These are phyloP conservation scores for Boletus sp. DNA, from an alignment of 768 basidiomycete genomes.

Conservation along the genomic window DNA sequence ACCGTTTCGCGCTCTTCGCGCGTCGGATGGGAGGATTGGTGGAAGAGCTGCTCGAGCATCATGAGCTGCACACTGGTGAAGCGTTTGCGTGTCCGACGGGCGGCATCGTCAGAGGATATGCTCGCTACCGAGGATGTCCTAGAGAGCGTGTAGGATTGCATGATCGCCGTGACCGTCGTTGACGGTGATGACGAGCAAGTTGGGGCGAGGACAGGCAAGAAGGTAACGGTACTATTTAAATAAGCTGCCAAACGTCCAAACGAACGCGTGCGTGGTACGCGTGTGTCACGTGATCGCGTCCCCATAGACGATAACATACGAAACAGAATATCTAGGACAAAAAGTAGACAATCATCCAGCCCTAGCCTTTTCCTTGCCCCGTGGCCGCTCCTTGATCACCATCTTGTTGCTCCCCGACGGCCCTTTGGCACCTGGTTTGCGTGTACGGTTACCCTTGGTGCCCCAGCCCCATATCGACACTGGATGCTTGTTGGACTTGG, in stretches of 20 bases:
- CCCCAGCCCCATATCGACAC: slow-evolving; percentile 91
- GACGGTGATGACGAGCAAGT: slow-evolving; percentile 2
- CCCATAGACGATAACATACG: slow-evolving; percentile 5
- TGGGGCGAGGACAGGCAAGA: not conserved
- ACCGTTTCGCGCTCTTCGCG: slow-evolving; percentile 66
- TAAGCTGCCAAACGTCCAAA: slow-evolving; percentile 23
- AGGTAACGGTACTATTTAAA: slow-evolving; percentile 16
- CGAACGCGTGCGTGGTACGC: slow-evolving; percentile 25
- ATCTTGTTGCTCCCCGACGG: slow-evolving; percentile 64
- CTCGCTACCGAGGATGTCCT: slow-evolving; percentile 57
- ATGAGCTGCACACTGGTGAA: slow-evolving; percentile 67
- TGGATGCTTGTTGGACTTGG: slow-evolving; percentile 93
- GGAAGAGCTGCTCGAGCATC: slow-evolving; percentile 71
- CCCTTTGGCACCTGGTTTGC: slow-evolving; percentile 87
- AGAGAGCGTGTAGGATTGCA: slow-evolving; percentile 35
- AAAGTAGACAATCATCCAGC: not conserved
- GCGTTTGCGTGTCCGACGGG: slow-evolving; percentile 64
- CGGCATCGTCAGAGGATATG: slow-evolving; percentile 49
- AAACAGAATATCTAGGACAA: not conserved
- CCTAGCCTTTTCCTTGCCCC: slow-evolving; percentile 54
- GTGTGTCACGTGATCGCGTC: slow-evolving; percentile 31
- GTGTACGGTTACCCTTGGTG: slow-evolving; percentile 88
- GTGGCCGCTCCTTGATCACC: slow-evolving; percentile 81
- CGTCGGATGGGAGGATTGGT: slow-evolving; percentile 70
- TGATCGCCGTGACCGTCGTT: slow-evolving; percentile 4